phyloP scores from a whole-genome alignment of 1,284 basidiomycete genomes.

The Puccinia horiana region DNA sequence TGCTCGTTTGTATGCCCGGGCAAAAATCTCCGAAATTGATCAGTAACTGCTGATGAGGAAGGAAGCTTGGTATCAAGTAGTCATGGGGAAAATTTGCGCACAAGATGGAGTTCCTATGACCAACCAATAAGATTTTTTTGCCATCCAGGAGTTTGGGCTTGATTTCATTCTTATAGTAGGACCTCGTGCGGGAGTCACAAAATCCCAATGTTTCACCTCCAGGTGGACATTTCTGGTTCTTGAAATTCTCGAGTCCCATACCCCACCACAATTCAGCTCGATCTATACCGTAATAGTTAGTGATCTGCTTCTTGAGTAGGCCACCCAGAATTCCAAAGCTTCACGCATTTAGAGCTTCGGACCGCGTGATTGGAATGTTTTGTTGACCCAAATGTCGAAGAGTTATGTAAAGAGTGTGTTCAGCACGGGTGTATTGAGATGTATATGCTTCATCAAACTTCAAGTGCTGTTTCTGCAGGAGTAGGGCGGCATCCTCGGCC shows the following conservation, averaged over 20 bases:
- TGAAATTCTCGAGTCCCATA: neutral
- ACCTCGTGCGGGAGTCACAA: neutral
- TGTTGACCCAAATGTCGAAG: neutral
- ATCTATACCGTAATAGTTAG: neutral
- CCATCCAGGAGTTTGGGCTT: neutral
- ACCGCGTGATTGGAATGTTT: neutral
- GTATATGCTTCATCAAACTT: neutral
- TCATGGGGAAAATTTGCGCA: neutral
- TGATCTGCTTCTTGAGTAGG: neutral
- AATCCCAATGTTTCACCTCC: neutral
- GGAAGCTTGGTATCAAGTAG: neutral
- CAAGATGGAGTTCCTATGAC: neutral
- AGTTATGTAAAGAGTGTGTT: neutral
- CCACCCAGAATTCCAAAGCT: neutral
- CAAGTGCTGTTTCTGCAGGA: neutral
- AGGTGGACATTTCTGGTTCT: neutral
- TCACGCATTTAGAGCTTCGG: neutral
- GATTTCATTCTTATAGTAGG: neutral
- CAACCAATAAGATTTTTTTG: neutral
- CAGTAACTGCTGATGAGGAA: neutral
- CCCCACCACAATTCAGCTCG: neutral
- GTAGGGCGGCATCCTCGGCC: neutral
- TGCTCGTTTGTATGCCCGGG: neutral
- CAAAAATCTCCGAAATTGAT: neutral
- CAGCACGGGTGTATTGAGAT: neutral